These are phyloP conservation scores for Mollisiaceae sp. DNA, from an alignment of 2,329 filamentous ascomycete genomes.

Conservation along the genomic window DNA sequence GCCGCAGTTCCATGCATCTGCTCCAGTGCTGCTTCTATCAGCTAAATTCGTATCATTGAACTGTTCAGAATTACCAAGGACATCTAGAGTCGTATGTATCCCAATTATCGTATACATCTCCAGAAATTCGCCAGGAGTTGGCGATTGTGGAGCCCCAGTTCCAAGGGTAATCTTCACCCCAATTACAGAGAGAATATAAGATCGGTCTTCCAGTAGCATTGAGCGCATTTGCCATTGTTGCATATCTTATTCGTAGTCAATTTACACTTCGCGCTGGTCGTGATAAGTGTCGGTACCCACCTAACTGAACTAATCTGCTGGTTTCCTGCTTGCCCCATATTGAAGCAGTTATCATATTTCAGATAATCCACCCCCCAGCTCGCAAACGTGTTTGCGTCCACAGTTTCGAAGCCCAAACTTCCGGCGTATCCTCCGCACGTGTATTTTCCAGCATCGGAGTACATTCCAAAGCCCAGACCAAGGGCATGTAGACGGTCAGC, in stretches of 20 bases:
- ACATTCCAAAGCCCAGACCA: conserved; percentile 59
- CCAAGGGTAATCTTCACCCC: conserved; percentile 55
- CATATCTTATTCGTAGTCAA: conserved; percentile 36
- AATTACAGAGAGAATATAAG: conserved; percentile 50
- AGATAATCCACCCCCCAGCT: conserved; percentile 57
- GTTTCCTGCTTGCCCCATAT: conserved; percentile 56
- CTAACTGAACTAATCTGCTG: conserved; percentile 48
- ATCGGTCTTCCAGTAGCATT: conserved; percentile 46
- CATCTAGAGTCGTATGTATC: conserved; percentile 47
- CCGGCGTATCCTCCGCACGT: conserved; percentile 49
- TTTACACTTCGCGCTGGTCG: neutral
- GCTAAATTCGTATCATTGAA: neutral
- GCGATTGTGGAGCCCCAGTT: conserved; percentile 44
- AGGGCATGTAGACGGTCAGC: conserved; percentile 53
- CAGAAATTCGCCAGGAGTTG: conserved; percentile 47
- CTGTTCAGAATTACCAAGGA: conserved; percentile 35
- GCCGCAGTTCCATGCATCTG: conserved; percentile 40
- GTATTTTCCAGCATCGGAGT: conserved; percentile 52
- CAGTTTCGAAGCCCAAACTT: conserved; percentile 54
- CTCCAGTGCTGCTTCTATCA: conserved; percentile 44
- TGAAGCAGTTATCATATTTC: conserved; percentile 64
- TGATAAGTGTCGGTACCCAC: conserved; percentile 17
- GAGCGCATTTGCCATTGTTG: conserved; percentile 44
- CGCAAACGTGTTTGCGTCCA: conserved; percentile 58
- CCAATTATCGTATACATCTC: conserved; percentile 47